Base-by-base conservation (phyloP, 1,284 basidiomycete species). In the Tylopilus sp. region DNA sequence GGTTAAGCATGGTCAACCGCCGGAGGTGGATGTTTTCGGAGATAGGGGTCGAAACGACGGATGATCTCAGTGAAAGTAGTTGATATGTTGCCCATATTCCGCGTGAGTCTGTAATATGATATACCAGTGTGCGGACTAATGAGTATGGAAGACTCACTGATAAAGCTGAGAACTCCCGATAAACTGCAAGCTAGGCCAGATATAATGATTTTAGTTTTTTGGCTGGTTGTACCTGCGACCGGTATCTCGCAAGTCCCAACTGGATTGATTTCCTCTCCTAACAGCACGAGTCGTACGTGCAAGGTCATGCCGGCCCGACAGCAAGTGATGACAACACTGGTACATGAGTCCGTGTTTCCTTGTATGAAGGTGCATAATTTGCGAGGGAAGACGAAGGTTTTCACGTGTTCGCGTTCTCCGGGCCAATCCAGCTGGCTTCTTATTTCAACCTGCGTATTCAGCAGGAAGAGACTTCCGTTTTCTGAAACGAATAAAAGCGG, bases 401-500 rank as follows among this genome's bases (percentile, higher is more conserved):
- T 70, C 25, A 76, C 53, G 12, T 79, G 51, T 29, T 58, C 50
- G 44, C 59, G 54, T 50, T 63, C 48, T 25, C 60, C 53, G 50
- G 66, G 34, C 66, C 61, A 61, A 46, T 58, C 53, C 36, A 68
- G 58, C 25, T 68, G 67, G 46, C 59, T 59, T 58, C 70, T 72
- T 26, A 74, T 60, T 18, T 68, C 65, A 12, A 82, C 65, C 31
- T 77, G 74, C 1, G 60, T 54, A 51, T 78, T 70, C 16, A 75
- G 55, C 6, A 81, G 52, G 0, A 74, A 72, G 15, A 84, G 45
- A 44, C 73, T 67, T 23, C 77, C 80, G 10, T 63, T 58, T 12
- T 67, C 60, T 13, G 79, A 79, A 15, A 80, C 59, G 9, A 74
- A 67, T 5, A 86, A 35, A 11, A 82, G 57, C 4, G 68, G 67